phyloP scores from a whole-genome alignment of 2,329 filamentous ascomycete genomes.

The Tolypocladium pustulatum region DNA sequence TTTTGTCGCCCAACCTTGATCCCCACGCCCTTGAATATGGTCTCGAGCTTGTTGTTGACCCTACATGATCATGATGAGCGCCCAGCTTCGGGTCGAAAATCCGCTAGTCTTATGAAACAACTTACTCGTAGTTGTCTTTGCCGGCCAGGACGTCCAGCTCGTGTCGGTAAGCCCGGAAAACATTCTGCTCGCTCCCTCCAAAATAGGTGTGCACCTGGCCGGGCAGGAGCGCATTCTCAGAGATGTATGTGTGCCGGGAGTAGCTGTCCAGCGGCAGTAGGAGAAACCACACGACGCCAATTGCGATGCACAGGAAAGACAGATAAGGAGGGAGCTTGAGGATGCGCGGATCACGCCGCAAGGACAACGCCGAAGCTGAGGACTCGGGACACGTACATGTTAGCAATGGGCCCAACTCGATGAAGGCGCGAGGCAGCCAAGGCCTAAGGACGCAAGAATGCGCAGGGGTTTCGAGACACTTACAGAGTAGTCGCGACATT shows the following conservation, averaged over 20 bases:
- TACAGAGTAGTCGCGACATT: constrained; percentile 47
- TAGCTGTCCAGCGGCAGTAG: constrained; percentile 84
- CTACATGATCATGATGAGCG: constrained; percentile 18
- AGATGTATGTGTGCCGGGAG: constrained; percentile 88
- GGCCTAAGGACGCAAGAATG: background rate
- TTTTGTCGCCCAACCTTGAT: constrained; percentile 82
- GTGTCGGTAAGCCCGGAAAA: constrained; percentile 81
- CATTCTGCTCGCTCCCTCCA: constrained; percentile 87
- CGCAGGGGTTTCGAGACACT: constrained; percentile 12
- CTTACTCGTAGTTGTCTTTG: constrained; percentile 43
- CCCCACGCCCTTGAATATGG: constrained; percentile 66
- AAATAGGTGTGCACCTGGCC: constrained; percentile 98
- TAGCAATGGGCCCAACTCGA: background rate
- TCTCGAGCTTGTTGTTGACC: constrained; percentile 61
- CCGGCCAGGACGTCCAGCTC: constrained; percentile 60
- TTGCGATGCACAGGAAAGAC: constrained; percentile 71
- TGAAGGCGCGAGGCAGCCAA: background rate
- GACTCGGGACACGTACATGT: background rate
- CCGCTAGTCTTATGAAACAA: background rate
- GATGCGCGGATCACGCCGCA: constrained; percentile 72
- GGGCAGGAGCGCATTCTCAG: constrained; percentile 89
- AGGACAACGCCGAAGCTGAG: constrained; percentile 49
- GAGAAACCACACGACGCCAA: constrained; percentile 83
- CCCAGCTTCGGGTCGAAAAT: too few species aligned
- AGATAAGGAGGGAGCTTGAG: constrained; percentile 80